Conservation (phyloP, 2,329 filamentous ascomycete species). For the Aspergillus sp. region DNA sequence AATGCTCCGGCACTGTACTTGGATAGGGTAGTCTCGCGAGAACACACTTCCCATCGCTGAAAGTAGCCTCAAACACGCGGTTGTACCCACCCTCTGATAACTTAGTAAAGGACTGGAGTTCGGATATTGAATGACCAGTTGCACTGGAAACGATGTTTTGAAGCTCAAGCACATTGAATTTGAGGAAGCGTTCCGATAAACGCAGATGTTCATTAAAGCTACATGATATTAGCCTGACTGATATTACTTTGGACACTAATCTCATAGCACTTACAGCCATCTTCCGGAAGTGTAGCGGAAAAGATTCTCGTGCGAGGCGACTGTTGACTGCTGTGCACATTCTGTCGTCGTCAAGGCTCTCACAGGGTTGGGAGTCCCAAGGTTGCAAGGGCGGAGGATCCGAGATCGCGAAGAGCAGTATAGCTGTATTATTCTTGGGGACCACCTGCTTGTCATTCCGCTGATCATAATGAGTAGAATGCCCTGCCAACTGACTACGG, state of each 20-base stretch:
- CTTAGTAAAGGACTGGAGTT: constrained; percentile 30
- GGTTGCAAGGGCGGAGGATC: not conserved
- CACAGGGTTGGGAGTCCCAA: not conserved
- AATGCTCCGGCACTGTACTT: constrained; percentile 12
- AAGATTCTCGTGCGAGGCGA: constrained; percentile 7
- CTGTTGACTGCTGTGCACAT: not conserved
- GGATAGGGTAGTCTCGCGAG: constrained; percentile 39
- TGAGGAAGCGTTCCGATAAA: constrained; percentile 18
- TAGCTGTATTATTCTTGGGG: not conserved
- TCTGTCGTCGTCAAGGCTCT: not conserved
- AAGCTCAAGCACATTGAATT: constrained; percentile 26
- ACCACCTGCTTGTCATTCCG: too few relatives aligned
- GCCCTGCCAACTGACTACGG: too few relatives aligned
- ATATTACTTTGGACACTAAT: too few relatives aligned
- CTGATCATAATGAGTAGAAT: too few relatives aligned
- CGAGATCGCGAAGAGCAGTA: not conserved
- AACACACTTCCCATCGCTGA: constrained; percentile 31
- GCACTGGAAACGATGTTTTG: constrained; percentile 17
- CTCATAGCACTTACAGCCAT: constrained; percentile 24
- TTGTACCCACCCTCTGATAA: constrained; percentile 42
- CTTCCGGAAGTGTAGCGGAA: constrained; percentile 27
- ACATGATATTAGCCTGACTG: not conserved
- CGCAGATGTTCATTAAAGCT: constrained; percentile 24
- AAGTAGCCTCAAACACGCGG: constrained; percentile 33
- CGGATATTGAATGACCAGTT: constrained; percentile 8